Base-by-base conservation (phyloP, 2,329 filamentous ascomycete species). In the Apiospora pterosperma region DNA sequence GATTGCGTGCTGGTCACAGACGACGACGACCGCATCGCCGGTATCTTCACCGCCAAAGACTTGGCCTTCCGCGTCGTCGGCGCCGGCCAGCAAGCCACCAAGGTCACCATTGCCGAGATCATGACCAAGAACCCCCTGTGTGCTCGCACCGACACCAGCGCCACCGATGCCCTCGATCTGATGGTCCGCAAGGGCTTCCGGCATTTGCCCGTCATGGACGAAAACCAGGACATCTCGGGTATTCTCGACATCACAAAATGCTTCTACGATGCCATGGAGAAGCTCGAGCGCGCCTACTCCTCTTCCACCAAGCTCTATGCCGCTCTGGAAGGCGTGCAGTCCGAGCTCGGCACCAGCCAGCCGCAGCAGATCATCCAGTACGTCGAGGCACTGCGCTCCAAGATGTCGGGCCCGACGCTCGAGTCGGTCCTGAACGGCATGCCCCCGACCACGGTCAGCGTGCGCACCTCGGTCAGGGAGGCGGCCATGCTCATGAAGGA, bases 241-340 rank as follows among this genome's bases (percentile, higher is more conserved):
- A 94, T 99, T 70, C 83, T 99, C 63, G 96, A 99, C 79, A 99
- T 99, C 73, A 99, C 96, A 64, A 99, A 98, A 81, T 99, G 96
- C 81, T 99, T 99, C 80, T 99, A 99, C 80, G 96, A 99, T 80
- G 96, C 96, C 52, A 99, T 99, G 96, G 96, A 99, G 84, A 99
- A 99, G 84, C 83, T 99, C 66, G 96, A 99, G 83, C 91, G 96
- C 62, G 96, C 96, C 61, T 99, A 99, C 78, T 93, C 93, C 69
- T 98, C 96, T 19, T 99, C 96, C n/a, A 89, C 96, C 71, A 97
- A 97, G 80, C 86, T 99, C 25, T 98, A 99, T 78, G 96, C 98
- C 82, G 96, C 96, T 38, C 82, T 99, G 65, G 96, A 99, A 80
- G 96, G 96, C 78, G 96, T 99, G 3, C 96, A 99, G 80, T 97